phyloP scores from a whole-genome alignment of 768 basidiomycete species.

The Inosperma sp. region DNA sequence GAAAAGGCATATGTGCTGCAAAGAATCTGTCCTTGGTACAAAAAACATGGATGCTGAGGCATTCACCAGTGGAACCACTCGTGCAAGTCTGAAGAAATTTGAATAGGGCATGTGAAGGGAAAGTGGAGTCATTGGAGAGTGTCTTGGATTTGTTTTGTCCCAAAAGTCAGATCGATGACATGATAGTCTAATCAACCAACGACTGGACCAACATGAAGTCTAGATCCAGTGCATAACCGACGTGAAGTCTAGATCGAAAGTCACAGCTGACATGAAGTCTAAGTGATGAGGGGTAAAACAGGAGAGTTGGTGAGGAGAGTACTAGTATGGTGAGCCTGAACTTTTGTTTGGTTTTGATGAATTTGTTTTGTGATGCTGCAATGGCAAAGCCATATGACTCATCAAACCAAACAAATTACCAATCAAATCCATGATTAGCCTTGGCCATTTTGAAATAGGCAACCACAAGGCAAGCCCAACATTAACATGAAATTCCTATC shows the following conservation, averaged over 20 bases:
- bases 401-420: too few relatives aligned
- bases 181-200: conserved; percentile 1
- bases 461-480: too few relatives aligned
- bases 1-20: neutral
- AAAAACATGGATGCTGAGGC: neutral
- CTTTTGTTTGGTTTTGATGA: too few relatives aligned
- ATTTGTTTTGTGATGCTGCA: too few relatives aligned
- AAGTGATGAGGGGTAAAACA: neutral
- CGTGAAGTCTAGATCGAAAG: neutral
- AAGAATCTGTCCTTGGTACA: neutral
- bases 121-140: neutral
- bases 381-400: too few relatives aligned
- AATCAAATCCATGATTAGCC: too few relatives aligned
- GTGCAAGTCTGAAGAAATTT: neutral
- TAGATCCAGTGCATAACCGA: neutral
- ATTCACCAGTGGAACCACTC: neutral
- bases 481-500: too few relatives aligned
- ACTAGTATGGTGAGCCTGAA: too few relatives aligned
- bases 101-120: neutral
- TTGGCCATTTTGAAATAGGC: too few relatives aligned
- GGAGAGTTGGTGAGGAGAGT: neutral
- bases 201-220: neutral
- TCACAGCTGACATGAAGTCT: neutral
- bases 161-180: neutral
- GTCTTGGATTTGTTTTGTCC: conserved; percentile 1